Percentiles rank a stretch among this genome's conserved stretches.
Evolutionary conservation across 2,329 filamentous ascomycete species (phyloP).

Genomic region (Magnaporthiopsis poae): DNA sequence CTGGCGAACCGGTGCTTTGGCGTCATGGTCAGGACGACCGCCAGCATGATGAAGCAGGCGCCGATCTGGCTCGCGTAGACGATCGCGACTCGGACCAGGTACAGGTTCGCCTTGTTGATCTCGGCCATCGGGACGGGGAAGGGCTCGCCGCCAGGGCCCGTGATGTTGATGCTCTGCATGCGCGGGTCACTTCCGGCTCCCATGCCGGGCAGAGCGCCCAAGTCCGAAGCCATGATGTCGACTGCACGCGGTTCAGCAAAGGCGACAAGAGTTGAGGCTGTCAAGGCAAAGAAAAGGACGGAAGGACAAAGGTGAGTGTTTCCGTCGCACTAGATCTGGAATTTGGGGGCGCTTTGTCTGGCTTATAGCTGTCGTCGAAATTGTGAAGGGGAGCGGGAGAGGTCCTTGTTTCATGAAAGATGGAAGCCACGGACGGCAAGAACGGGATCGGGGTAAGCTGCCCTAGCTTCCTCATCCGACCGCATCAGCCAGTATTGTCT

Average conservation of each 20-base stretch:
- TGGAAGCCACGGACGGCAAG: too few relatives aligned
- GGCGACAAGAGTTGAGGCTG: too few relatives aligned
- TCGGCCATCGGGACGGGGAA: slow-evolving; percentile 10
- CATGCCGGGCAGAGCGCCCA: neutral
- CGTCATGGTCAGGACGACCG: slow-evolving; percentile 59
- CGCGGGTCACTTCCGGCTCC: neutral
- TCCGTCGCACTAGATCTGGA: neutral
- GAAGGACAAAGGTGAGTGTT: neutral
- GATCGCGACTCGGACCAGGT: slow-evolving; percentile 10
- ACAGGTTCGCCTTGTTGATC: slow-evolving; percentile 8
- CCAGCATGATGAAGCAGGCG: slow-evolving; percentile 48
- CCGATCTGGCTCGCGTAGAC: slow-evolving; percentile 16
- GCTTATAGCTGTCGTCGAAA: neutral
- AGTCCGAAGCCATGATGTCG: neutral
- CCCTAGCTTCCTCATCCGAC: neutral
- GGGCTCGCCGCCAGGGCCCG: neutral
- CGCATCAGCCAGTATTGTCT: neutral
- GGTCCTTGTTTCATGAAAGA: neutral
- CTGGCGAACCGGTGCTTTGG: slow-evolving; percentile 54
- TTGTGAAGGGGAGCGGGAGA: neutral
- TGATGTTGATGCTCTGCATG: slow-evolving; percentile 5
- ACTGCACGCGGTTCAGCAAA: neutral
- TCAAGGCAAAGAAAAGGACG: neutral
- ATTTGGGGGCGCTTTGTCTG: neutral
- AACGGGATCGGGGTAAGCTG: too few relatives aligned